phyloP scores from a whole-genome alignment of 2,329 filamentous ascomycete species.

The Trichoderma endophyticum region DNA sequence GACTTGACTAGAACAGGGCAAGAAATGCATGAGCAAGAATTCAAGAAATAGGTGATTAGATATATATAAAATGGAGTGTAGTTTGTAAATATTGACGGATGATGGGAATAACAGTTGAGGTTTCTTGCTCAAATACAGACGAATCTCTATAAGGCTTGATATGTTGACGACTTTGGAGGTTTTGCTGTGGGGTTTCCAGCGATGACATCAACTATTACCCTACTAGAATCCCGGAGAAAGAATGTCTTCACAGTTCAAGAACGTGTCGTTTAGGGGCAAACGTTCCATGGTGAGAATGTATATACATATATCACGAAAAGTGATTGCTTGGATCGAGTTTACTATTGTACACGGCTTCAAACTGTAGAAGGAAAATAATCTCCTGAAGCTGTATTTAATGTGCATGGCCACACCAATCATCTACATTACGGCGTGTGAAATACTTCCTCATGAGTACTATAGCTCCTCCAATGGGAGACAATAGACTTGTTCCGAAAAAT shows the following conservation, averaged over 20 bases:
- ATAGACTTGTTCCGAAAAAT: not conserved
- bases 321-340: not conserved
- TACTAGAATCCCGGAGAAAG: not conserved
- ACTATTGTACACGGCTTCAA: not conserved
- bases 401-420: not conserved
- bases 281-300: not conserved
- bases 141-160: not conserved
- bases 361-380: not conserved
- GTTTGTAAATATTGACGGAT: not conserved
- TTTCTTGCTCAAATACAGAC: not conserved
- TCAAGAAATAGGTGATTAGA: not conserved
- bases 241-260: not conserved
- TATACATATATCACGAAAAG: not conserved
- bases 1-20: not conserved
- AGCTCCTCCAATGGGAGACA: not conserved
- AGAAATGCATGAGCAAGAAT: not conserved
- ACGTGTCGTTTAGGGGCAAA: not conserved
- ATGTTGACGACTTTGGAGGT: rapidly evolving
- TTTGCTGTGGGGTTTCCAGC: not conserved
- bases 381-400: not conserved
- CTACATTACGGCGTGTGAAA: not conserved
- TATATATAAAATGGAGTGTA: not conserved
- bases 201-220: not conserved
- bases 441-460: not conserved
- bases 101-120: not conserved